These are phyloP conservation scores for Gossypium herbaceum DNA, from an alignment of 345 rosid species.

Conservation along the genomic window DNA sequence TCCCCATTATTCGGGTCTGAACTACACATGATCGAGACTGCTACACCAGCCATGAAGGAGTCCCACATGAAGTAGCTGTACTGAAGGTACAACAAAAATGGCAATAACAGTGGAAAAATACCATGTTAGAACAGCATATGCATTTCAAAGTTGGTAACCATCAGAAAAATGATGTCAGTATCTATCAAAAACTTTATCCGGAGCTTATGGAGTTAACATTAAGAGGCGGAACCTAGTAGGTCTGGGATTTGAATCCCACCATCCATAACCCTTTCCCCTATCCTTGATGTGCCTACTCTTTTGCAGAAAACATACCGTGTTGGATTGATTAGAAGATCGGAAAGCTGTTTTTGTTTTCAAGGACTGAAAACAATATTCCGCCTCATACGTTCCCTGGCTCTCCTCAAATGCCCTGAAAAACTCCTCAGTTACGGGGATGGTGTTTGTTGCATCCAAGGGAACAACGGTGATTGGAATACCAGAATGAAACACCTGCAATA, in stretches of 20 bases:
- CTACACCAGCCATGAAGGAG: conserved; percentile 78
- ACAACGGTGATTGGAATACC: conserved; percentile 78
- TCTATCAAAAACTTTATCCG: background rate
- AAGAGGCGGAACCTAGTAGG: background rate
- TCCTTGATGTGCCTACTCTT: background rate
- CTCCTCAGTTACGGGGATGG: conserved; percentile 51
- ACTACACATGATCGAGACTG: conserved; percentile 64
- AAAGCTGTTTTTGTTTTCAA: conserved; percentile 74
- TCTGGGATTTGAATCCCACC: background rate
- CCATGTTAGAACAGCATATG: background rate
- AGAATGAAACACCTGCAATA: conserved; percentile 73
- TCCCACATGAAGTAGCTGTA: conserved; percentile 98
- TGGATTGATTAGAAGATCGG: conserved; percentile 54
- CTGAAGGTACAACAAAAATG: conserved; percentile 1
- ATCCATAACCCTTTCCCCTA: background rate
- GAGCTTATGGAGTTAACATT: background rate
- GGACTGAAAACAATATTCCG: conserved; percentile 70
- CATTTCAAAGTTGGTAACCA: background rate
- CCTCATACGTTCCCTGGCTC: conserved; percentile 63
- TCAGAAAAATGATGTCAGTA: background rate
- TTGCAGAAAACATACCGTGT: conserved; percentile 34
- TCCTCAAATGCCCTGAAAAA: conserved; percentile 61
- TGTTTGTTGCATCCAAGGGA: conserved; percentile 91
- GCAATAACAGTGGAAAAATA: background rate
- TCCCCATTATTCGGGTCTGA: conserved; percentile 32